Evolutionary conservation across 805 yeast genomes (phyloP).

Genomic region (Peterozyma toletana): DNA sequence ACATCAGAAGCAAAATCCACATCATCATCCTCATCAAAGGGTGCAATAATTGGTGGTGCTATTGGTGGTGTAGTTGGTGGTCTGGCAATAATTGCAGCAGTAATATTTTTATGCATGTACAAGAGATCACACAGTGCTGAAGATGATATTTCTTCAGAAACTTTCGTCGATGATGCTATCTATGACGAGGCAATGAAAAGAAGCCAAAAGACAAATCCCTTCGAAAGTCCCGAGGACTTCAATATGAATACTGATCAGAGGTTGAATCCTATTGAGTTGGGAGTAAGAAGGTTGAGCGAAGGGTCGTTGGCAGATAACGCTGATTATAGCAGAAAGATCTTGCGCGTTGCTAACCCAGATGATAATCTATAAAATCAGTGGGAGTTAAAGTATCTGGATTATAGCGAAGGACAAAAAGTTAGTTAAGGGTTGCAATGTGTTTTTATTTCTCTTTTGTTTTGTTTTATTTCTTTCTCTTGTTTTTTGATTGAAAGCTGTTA

Average conservation of each 20-base stretch:
- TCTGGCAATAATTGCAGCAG: constrained; percentile 14
- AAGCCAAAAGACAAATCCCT: constrained; percentile 46
- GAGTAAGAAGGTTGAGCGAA: constrained; percentile 76
- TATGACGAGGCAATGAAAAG: constrained; percentile 53
- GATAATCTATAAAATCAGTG: constrained; percentile 21
- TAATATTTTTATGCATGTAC: constrained; percentile 26
- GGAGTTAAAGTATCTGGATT: too few relatives aligned
- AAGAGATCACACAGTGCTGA: constrained; percentile 26
- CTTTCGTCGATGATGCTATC: constrained; percentile 42
- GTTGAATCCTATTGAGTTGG: constrained; percentile 69
- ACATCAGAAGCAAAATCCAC: constrained; percentile 14
- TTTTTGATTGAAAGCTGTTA: too few relatives aligned
- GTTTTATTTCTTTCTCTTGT: too few relatives aligned
- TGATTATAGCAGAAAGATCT: constrained; percentile 71
- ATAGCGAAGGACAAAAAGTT: too few relatives aligned
- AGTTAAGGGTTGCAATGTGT: too few relatives aligned
- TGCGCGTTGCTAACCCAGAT: constrained; percentile 88
- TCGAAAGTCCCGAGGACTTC: constrained; percentile 50
- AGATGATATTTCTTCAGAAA: constrained; percentile 28
- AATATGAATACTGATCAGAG: constrained; percentile 47
- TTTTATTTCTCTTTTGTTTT: too few relatives aligned
- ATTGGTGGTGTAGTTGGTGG: constrained; percentile 28
- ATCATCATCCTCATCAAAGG: constrained; percentile 16
- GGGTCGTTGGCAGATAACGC: constrained; percentile 85
- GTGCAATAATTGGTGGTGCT: constrained; percentile 28